phyloP scores from a whole-genome alignment of 306 rosid species.

The Cicer yamashitae region DNA sequence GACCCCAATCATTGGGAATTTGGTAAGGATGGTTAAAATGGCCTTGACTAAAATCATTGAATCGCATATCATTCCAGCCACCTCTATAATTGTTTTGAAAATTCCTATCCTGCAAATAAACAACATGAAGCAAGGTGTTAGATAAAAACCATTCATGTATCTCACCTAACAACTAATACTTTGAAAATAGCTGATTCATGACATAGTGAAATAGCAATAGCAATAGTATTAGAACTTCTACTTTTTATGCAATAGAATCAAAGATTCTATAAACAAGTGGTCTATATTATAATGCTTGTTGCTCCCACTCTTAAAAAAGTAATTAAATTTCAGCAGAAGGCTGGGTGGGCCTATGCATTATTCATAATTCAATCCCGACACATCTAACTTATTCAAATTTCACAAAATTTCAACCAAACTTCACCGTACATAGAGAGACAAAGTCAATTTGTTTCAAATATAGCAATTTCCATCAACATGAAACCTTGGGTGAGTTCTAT shows the following conservation, averaged over 20 bases:
- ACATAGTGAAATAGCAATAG: not conserved
- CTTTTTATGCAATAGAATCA: too few relatives aligned
- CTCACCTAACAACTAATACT: not conserved
- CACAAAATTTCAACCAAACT: not conserved
- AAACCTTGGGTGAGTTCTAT: not conserved
- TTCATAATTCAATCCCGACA: not conserved
- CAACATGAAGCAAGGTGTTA: constrained; percentile 13
- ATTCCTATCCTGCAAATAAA: constrained; percentile 39
- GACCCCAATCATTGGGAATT: constrained; percentile 24
- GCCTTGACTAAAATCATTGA: not conserved
- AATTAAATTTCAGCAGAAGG: not conserved
- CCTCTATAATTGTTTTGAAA: constrained; percentile 4
- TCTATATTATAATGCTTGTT: not conserved
- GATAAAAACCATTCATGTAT: not conserved
- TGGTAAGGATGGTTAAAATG: constrained; percentile 21
- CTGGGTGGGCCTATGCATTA: not conserved
- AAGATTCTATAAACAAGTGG: not conserved
- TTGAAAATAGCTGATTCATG: not conserved
- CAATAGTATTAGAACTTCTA: not conserved
- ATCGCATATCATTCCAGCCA: constrained; percentile 2
- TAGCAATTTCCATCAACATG: not conserved
- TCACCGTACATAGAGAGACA: not conserved
- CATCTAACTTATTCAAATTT: not conserved
- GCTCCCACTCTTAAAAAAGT: not conserved
- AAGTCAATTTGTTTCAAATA: not conserved